phyloP scores from a whole-genome alignment of 148 eudicot species.

The Agrostemma githago region DNA sequence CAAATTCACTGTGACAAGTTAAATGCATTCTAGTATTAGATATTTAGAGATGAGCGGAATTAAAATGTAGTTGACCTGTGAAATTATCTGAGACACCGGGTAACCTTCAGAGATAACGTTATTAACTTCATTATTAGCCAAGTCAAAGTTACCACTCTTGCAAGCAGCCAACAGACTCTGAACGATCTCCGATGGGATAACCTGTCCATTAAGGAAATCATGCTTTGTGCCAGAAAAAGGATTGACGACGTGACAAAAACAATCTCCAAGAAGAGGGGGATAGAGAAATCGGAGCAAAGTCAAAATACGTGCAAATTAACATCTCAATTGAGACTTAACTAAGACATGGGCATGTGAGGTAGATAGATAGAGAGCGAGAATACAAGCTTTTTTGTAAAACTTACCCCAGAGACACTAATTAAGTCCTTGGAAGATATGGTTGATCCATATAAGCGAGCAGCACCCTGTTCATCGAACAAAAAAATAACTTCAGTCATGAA shows the following conservation, averaged over 20 bases:
- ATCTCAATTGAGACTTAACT: neutral
- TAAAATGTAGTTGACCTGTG: conserved; percentile 47
- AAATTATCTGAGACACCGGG: conserved; percentile 88
- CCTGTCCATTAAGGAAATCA: conserved; percentile 38
- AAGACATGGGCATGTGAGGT: neutral
- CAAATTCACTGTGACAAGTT: conserved; percentile 1
- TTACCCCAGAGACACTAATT: conserved; percentile 89
- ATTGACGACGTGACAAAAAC: neutral
- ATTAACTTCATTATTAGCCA: conserved; percentile 75
- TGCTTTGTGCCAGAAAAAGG: neutral
- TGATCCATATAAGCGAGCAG: conserved; percentile 92
- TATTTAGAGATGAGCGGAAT: neutral
- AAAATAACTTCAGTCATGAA: neutral
- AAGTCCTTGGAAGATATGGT: conserved; percentile 78
- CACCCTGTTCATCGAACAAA: conserved; percentile 49
- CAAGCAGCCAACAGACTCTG: conserved; percentile 68
- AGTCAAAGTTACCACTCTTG: conserved; percentile 77
- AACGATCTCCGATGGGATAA: conserved; percentile 69
- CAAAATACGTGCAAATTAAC: neutral
- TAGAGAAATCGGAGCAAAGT: neutral
- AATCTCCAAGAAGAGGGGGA: neutral
- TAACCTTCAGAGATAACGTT: conserved; percentile 84
- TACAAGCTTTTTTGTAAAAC: conserved; percentile 10
- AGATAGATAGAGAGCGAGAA: neutral
- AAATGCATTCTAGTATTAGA: neutral